Base-by-base conservation (phyloP, 1,284 basidiomycete genomes). In the Omphalotus olearius region DNA sequence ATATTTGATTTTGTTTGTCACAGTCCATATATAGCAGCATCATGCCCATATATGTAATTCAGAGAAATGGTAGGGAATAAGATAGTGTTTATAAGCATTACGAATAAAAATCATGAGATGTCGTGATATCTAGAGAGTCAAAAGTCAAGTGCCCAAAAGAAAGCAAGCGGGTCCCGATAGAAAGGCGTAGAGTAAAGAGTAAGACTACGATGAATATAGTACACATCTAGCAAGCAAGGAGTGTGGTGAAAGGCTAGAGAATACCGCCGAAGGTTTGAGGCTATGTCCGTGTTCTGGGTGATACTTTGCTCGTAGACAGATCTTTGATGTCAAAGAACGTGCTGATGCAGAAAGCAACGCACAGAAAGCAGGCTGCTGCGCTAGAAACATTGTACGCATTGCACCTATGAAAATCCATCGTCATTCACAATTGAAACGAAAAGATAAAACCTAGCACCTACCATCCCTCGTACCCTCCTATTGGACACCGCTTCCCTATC, bases 321-420 rank as follows among this genome's bases (percentile, higher is more conserved):
- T 86, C 85, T 63, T 84, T 81, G 52, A 86, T 73, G 53, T 79
- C 80, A 62, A 85, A 85, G 63, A 82, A 85, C 36, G 73, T 64
- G 59, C 74, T 80, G 28, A 82, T 58, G 4, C 71, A 73, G 58
- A 83, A 88, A 1, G 74, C 62, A 41, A 85, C 57, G 49, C 69
- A 73, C 6, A 85, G 64, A 38, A 88, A 57, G 61, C 78, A 84
- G 3, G 82, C 73, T 25, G 76, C 72, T 10, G 84, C 83, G 1
- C 77, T 74, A 5, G 82, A 83, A 11, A 80, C 68, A 59, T 85
- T 86, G 63, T 83, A 88, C 4, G 79, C 81, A 58, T 80, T 80
- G 63, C 84, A 87, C 83, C 83, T 85, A 52, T n/a, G 47, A 3
- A 35, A 55, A 53, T 23, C 26, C 47, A 20, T 23, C 33, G 36